phyloP scores from a whole-genome alignment of 371 early-diverging fungal species.

The Mortierella sp. region DNA sequence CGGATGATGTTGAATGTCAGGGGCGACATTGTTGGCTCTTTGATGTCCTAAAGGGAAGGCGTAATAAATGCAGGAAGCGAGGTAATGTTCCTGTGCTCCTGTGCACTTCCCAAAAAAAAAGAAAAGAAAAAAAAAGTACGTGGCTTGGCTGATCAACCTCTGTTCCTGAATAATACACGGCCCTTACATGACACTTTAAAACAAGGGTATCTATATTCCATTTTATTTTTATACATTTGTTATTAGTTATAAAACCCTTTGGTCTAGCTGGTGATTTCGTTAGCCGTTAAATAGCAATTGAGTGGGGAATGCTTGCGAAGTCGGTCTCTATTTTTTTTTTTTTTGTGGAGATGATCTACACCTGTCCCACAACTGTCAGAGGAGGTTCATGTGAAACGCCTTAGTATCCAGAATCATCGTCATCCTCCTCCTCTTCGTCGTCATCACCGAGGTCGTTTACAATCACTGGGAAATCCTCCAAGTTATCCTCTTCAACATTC shows the following conservation, averaged over 20 bases:
- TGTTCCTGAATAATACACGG: too few relatives aligned
- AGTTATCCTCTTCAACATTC: not conserved
- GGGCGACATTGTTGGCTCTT: slow-evolving; percentile 26
- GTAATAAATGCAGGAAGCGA: not conserved
- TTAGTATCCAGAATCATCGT: slow-evolving; percentile 20
- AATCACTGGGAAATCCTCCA: not conserved
- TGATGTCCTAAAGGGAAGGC: not conserved
- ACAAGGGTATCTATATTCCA: too few relatives aligned
- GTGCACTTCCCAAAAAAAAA: too few relatives aligned
- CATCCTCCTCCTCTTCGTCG: slow-evolving; percentile 3
- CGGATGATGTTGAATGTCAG: slow-evolving; percentile 50
- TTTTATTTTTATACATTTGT: too few relatives aligned
- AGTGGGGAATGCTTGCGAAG: too few relatives aligned
- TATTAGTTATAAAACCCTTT: too few relatives aligned
- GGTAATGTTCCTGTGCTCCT: not conserved
- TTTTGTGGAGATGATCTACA: not conserved
- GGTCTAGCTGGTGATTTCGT: too few relatives aligned
- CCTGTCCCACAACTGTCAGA: too few relatives aligned
- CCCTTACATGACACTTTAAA: too few relatives aligned
- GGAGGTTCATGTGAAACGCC: not conserved
- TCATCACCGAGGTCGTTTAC: not conserved
- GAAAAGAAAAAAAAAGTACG: too few relatives aligned
- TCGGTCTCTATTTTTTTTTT: not conserved
- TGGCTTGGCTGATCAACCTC: too few relatives aligned
- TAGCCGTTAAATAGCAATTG: too few relatives aligned